Conservation (phyloP, 768 basidiomycete genomes). For the Tricholoma matsutake region DNA sequence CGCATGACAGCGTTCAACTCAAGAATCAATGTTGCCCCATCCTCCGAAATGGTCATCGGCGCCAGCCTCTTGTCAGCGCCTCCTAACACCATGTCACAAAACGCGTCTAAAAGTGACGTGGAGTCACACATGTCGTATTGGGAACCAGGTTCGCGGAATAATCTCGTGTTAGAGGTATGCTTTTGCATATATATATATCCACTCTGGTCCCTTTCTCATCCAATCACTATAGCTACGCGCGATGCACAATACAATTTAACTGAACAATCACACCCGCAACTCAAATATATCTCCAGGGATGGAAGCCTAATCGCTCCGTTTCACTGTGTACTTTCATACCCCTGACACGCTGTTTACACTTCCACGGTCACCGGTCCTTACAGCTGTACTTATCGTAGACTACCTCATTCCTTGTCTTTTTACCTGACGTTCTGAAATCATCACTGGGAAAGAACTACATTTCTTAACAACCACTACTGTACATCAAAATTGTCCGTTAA, state of each 20-base stretch:
- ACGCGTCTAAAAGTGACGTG: neutral
- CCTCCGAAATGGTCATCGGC: neutral
- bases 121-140: neutral
- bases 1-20: conserved; percentile 11
- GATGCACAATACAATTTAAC: neutral
- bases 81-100: neutral
- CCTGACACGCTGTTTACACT: too few relatives aligned
- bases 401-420: neutral
- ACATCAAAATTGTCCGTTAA: neutral
- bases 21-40: neutral
- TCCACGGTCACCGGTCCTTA: neutral
- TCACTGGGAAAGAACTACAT: neutral
- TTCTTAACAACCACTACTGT: neutral
- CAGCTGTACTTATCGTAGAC: neutral
- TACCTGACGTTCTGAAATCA: neutral
- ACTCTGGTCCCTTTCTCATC: neutral
- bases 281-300: neutral
- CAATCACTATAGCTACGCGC: neutral
- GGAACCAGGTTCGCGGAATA: neutral
- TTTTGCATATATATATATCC: neutral
- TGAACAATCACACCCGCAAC: too few relatives aligned
- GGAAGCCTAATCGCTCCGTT: neutral
- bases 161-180: neutral
- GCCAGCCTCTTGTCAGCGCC: neutral
- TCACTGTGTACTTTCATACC: too few relatives aligned